phyloP scores from a whole-genome alignment of 1,284 basidiomycete species.

The Microbotryomycetes sp. region DNA sequence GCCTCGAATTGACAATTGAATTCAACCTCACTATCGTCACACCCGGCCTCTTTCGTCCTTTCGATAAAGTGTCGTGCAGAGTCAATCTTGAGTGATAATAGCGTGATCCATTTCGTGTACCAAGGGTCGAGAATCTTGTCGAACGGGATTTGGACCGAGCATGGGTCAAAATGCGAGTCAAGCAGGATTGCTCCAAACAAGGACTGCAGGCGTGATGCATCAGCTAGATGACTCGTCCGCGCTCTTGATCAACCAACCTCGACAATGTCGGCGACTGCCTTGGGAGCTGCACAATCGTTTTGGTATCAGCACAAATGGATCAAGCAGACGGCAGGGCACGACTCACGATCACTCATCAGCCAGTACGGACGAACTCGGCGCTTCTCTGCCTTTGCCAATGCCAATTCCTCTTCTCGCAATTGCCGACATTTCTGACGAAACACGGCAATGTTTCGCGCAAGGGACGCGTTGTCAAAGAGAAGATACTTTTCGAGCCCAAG shows the following conservation, averaged over 20 bases:
- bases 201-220: not conserved
- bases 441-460: slow-evolving; percentile 49
- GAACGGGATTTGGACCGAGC: slow-evolving; percentile 42
- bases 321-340: slow-evolving; percentile 63
- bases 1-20: slow-evolving; percentile 46
- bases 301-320: slow-evolving; percentile 46
- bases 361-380: slow-evolving; percentile 61
- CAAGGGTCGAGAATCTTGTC: slow-evolving; percentile 61
- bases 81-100: slow-evolving; percentile 61
- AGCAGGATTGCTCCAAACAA: slow-evolving; percentile 13
- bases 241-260: slow-evolving; percentile 5
- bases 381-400: slow-evolving; percentile 47
- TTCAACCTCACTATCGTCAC: slow-evolving; percentile 36
- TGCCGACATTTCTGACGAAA: slow-evolving; percentile 52
- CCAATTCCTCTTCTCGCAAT: slow-evolving; percentile 50
- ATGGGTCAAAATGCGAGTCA: slow-evolving; percentile 7
- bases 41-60: slow-evolving; percentile 58
- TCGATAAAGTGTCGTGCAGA: slow-evolving; percentile 66
- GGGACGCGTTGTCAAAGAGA: slow-evolving; percentile 50
- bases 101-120: slow-evolving; percentile 58
- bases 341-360: slow-evolving; percentile 65
- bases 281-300: slow-evolving; percentile 52
- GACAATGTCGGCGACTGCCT: slow-evolving; percentile 45
- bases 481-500: slow-evolving; percentile 57
- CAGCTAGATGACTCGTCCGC: not conserved